phyloP scores from a whole-genome alignment of 1,284 basidiomycete genomes.

The Microbotryum scabiosae region DNA sequence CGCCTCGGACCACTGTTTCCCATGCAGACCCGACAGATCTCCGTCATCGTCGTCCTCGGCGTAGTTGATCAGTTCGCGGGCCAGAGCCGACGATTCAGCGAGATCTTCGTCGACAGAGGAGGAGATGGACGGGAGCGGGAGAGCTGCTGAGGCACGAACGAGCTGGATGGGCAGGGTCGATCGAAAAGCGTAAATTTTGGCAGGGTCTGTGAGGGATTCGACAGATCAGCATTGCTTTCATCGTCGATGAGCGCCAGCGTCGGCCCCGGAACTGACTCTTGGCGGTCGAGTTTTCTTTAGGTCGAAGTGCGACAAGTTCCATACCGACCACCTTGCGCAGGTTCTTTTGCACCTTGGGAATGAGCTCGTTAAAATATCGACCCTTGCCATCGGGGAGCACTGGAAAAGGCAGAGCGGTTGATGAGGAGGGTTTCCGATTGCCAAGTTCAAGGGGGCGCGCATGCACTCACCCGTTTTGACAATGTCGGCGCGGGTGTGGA shows the following conservation, averaged over 20 bases:
- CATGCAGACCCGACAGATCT: neutral
- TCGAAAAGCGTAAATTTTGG: constrained; percentile 21
- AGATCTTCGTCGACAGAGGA: constrained; percentile 1
- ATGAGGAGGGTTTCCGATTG: neutral
- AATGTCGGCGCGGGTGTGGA: constrained; percentile 19
- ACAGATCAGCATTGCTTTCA: neutral
- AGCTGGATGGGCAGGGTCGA: constrained; percentile 19
- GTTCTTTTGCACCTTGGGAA: constrained; percentile 19
- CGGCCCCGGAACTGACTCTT: constrained; percentile 16
- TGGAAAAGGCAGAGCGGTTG: neutral
- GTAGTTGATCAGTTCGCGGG: neutral
- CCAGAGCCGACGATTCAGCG: constrained; percentile 2
- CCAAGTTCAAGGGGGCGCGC: neutral
- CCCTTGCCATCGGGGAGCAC: constrained; percentile 18
- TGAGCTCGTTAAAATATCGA: constrained; percentile 15
- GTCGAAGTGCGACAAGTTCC: constrained; percentile 22
- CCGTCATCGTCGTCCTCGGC: neutral
- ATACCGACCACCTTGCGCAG: constrained; percentile 22
- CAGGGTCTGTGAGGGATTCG: constrained; percentile 4
- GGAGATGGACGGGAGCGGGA: neutral
- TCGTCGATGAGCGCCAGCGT: too few relatives aligned
- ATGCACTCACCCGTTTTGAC: constrained; percentile 15
- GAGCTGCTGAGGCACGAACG: neutral
- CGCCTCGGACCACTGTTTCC: neutral
- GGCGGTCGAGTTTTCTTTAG: constrained; percentile 10